phyloP scores from a whole-genome alignment of 345 rosid genomes.

The Salix udensis region DNA sequence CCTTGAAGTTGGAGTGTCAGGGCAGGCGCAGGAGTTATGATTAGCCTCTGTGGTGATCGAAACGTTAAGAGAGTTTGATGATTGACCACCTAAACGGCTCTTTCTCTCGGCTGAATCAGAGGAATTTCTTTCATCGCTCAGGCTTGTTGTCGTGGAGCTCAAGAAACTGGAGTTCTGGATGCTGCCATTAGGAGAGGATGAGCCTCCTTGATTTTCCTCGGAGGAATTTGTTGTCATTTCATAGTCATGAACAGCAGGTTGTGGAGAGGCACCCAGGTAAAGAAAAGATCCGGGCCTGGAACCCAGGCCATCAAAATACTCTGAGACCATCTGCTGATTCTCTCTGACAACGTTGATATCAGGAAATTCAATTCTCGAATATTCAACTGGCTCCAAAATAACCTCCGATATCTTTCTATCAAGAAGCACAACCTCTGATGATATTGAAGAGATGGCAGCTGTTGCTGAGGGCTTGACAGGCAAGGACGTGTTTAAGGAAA shows the following conservation, averaged over 20 bases:
- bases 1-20: constrained; percentile 60
- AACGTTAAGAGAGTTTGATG: constrained; percentile 18
- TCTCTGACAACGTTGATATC: constrained; percentile 59
- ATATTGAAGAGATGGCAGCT: constrained; percentile 50
- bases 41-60: constrained; percentile 29
- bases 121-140: constrained; percentile 70
- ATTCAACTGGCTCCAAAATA: constrained; percentile 55
- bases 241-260: constrained; percentile 30
- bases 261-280: constrained; percentile 58
- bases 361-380: constrained; percentile 87
- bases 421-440: constrained; percentile 81
- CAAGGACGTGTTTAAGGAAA: constrained; percentile 43
- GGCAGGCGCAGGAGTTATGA: constrained; percentile 32
- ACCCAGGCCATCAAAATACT: constrained; percentile 57
- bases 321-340: constrained; percentile 75
- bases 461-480: constrained; percentile 24
- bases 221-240: constrained; percentile 49
- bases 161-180: constrained; percentile 44
- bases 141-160: constrained; percentile 71
- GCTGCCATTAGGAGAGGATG: constrained; percentile 41
- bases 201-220: constrained; percentile 35
- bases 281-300: constrained; percentile 48
- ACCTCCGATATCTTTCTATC: constrained; percentile 50
- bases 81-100: constrained; percentile 15
- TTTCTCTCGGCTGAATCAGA: constrained; percentile 55